Evolutionary conservation across 176 grass and related monocot species (phyloP).

Genomic region (Carex myosuroides): DNA sequence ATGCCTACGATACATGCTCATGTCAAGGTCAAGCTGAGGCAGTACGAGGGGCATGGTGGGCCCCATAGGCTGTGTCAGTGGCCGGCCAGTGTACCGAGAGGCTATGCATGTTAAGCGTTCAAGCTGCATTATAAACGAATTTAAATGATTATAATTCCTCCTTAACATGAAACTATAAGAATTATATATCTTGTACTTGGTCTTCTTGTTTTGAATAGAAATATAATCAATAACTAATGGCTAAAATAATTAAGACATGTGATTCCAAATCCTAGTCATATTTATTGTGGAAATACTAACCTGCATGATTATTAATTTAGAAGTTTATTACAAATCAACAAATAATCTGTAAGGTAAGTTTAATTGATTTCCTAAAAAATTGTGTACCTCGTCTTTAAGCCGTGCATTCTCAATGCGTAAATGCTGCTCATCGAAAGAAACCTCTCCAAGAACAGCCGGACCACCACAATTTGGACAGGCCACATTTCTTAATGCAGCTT

Average conservation of each 20-base stretch:
- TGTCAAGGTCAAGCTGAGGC: constrained; percentile 73
- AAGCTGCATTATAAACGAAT: constrained; percentile 39
- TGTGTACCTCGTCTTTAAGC: constrained; percentile 81
- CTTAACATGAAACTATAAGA: neutral
- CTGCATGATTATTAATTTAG: neutral
- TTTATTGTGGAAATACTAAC: neutral
- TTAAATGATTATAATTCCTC: neutral
- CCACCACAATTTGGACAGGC: constrained; percentile 89
- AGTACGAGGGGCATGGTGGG: constrained; percentile 38
- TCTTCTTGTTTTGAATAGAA: neutral
- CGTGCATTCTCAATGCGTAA: constrained; percentile 84
- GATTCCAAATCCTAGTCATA: neutral
- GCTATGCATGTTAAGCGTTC: constrained; percentile 79
- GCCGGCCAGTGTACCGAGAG: constrained; percentile 38
- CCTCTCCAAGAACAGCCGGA: constrained; percentile 83
- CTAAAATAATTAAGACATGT: neutral
- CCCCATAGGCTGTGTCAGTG: constrained; percentile 32
- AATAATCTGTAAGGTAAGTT: neutral
- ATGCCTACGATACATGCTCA: constrained; percentile 71
- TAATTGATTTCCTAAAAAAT: neutral
- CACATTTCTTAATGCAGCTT: constrained; percentile 81
- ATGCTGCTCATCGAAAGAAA: constrained; percentile 85
- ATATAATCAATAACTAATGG: neutral
- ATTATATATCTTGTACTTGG: neutral
- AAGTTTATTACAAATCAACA: neutral